These are phyloP conservation scores for Echinosophora koreensis DNA, from an alignment of 306 rosid genomes.

Conservation along the genomic window DNA sequence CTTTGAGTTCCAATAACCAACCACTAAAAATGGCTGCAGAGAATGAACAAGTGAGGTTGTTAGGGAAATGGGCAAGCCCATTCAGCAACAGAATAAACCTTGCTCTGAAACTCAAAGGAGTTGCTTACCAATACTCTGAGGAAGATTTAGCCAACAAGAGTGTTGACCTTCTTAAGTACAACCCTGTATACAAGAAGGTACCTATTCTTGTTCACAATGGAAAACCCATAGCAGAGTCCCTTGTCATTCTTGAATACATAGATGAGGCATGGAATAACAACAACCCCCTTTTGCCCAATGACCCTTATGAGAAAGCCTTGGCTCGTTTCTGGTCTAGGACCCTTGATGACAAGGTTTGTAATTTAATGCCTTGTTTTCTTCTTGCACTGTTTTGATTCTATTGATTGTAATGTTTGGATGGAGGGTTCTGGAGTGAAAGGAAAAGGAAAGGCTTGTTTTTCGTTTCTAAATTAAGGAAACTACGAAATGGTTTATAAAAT, in stretches of 20 bases:
- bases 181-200: slow-evolving; percentile 57
- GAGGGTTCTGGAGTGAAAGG: too few relatives aligned
- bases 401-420: too few relatives aligned
- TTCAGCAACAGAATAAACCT: slow-evolving; percentile 47
- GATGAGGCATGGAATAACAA: slow-evolving; percentile 49
- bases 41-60: slow-evolving; percentile 40
- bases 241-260: slow-evolving; percentile 55
- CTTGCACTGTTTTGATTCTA: not conserved
- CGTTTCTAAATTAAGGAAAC: too few relatives aligned
- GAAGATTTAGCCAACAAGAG: slow-evolving; percentile 51
- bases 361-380: not conserved
- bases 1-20: not conserved
- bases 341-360: slow-evolving; percentile 56
- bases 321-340: slow-evolving; percentile 53
- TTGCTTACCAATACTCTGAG: slow-evolving; percentile 43
- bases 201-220: slow-evolving; percentile 56
- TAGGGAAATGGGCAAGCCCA: slow-evolving; percentile 55
- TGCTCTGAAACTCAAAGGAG: slow-evolving; percentile 54
- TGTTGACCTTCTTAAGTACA: slow-evolving; percentile 45
- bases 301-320: slow-evolving; percentile 52
- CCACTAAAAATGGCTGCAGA: slow-evolving; percentile 16
- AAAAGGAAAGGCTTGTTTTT: too few relatives aligned
- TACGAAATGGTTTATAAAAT: too few relatives aligned
- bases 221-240: slow-evolving; percentile 50
- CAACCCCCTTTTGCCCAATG: slow-evolving; percentile 48